Percentiles rank a stretch among this genome's conserved stretches.
These are phyloP conservation scores for Thermoascus crustaceus DNA, from an alignment of 2,329 filamentous ascomycete genomes.

Conservation along the genomic window DNA sequence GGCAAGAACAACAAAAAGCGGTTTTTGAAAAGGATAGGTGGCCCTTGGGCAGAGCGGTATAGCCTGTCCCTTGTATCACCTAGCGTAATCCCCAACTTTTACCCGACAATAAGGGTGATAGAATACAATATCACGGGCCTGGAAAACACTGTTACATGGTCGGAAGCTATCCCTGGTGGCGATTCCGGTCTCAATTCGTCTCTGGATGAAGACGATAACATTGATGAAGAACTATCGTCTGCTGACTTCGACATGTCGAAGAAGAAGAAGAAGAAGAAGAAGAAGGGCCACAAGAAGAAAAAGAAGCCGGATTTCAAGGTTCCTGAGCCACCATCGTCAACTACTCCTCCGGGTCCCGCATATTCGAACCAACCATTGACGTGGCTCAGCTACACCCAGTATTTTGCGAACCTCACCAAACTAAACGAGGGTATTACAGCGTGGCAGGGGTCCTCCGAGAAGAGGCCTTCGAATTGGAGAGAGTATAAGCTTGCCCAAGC, in stretches of 20 bases:
- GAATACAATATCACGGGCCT: slow-evolving; percentile 87
- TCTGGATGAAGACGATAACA: slow-evolving; percentile 7
- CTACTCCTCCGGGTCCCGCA: slow-evolving; percentile 71
- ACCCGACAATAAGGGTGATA: slow-evolving; percentile 79
- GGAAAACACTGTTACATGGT: slow-evolving; percentile 43
- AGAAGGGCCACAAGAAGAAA: slow-evolving; percentile 31
- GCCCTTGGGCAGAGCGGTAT: slow-evolving; percentile 76
- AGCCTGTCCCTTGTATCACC: slow-evolving; percentile 72
- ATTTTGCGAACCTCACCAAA: slow-evolving; percentile 85
- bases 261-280: slow-evolving; percentile 9
- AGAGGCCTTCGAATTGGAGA: slow-evolving; percentile 26
- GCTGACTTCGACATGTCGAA: background rate
- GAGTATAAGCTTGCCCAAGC: slow-evolving; percentile 44
- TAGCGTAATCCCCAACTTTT: slow-evolving; percentile 88
- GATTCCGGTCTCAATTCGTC: slow-evolving; percentile 2
- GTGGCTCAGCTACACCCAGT: slow-evolving; percentile 74
- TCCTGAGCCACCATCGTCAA: slow-evolving; percentile 65
- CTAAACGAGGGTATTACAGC: slow-evolving; percentile 64
- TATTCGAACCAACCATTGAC: slow-evolving; percentile 81
- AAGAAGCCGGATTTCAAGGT: slow-evolving; percentile 54
- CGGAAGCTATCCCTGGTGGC: slow-evolving; percentile 7
- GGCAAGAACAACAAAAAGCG: slow-evolving; percentile 41
- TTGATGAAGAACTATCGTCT: slow-evolving; percentile 3
- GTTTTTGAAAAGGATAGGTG: slow-evolving; percentile 62
- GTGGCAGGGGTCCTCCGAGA: slow-evolving; percentile 13